Evolutionary conservation across 2,329 filamentous ascomycete genomes (phyloP).

Genomic region (Colletotrichum salicis): DNA sequence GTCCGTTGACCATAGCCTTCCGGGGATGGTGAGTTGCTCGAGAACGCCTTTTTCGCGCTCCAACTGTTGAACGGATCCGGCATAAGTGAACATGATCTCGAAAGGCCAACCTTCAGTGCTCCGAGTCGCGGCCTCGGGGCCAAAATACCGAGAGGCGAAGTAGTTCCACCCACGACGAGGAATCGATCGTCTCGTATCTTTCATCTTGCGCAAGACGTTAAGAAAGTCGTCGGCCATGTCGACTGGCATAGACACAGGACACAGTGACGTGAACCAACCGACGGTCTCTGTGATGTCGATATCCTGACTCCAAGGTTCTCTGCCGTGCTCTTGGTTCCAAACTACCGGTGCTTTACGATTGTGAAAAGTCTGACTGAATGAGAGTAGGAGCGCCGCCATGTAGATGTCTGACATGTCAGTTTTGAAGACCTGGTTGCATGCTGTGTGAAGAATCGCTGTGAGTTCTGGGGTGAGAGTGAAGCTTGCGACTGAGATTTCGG

Average conservation of each 20-base stretch:
- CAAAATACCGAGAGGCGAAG: conserved; percentile 58
- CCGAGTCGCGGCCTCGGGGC: conserved; percentile 43
- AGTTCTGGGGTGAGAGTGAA: conserved; percentile 57
- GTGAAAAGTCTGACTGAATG: conserved; percentile 65
- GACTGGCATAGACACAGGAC: conserved; percentile 58
- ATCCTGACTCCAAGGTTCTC: conserved; percentile 54
- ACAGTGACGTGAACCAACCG: conserved; percentile 69
- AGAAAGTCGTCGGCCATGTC: conserved; percentile 59
- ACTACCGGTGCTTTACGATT: conserved; percentile 62
- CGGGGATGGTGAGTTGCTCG: conserved; percentile 55
- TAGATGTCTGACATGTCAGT: conserved; percentile 66
- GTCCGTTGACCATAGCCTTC: conserved; percentile 48
- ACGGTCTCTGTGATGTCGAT: conserved; percentile 67
- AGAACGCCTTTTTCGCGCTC: conserved; percentile 61
- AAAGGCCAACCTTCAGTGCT: conserved; percentile 57
- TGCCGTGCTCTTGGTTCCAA: conserved; percentile 65
- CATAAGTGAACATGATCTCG: conserved; percentile 69
- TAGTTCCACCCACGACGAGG: conserved; percentile 58
- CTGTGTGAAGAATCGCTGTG: conserved; percentile 54
- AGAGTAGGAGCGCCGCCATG: conserved; percentile 63
- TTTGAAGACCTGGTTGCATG: conserved; percentile 57
- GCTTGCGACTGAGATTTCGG: conserved; percentile 51
- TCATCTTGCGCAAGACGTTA: conserved; percentile 62
- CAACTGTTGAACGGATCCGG: conserved; percentile 60
- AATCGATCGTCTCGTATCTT: conserved; percentile 60